Percentiles rank a stretch among this genome's conserved stretches.
Evolutionary conservation across 495 filamentous ascomycete genomes (phyloP).

Genomic region (Stereocaulon alpinum): DNA sequence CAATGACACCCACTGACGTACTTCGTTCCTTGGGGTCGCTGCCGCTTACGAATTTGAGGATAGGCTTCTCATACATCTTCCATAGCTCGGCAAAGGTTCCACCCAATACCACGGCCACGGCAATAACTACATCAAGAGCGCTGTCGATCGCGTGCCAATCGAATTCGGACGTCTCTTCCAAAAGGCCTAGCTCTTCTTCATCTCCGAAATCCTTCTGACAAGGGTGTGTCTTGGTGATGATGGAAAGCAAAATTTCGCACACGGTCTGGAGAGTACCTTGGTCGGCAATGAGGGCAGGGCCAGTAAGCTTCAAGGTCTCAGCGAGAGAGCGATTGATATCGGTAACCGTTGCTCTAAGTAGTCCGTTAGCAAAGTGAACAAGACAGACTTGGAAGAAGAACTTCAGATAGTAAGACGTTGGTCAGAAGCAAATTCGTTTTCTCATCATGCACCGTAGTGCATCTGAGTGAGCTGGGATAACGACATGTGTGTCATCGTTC

Average conservation of each 20-base stretch:
- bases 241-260: conserved; percentile 52
- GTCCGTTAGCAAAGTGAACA: conserved; percentile 33
- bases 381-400: background rate
- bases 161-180: conserved; percentile 84
- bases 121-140: conserved; percentile 77
- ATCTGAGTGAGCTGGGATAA: conserved; percentile 99
- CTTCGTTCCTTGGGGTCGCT: conserved; percentile 76
- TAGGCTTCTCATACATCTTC: conserved; percentile 85
- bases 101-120: conserved; percentile 73
- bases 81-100: conserved; percentile 72
- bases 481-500: conserved; percentile 78
- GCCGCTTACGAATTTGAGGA: conserved; percentile 78
- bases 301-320: conserved; percentile 84
- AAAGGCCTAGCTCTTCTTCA: conserved; percentile 57
- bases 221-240: conserved; percentile 80
- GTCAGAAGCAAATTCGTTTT: conserved; percentile 66
- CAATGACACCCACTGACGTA: conserved; percentile 80
- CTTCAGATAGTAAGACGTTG: conserved; percentile 15
- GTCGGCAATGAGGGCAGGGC: conserved; percentile 72
- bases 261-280: conserved; percentile 51
- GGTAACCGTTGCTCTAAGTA: conserved; percentile 66
- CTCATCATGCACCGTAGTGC: conserved; percentile 75
- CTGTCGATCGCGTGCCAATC: conserved; percentile 96
- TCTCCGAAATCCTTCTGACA: conserved; percentile 79
- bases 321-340: conserved; percentile 93